Percentiles rank a stretch among this genome's conserved stretches.
These are phyloP conservation scores for Abrus precatorius DNA, from an alignment of 306 rosid genomes.

Conservation along the genomic window DNA sequence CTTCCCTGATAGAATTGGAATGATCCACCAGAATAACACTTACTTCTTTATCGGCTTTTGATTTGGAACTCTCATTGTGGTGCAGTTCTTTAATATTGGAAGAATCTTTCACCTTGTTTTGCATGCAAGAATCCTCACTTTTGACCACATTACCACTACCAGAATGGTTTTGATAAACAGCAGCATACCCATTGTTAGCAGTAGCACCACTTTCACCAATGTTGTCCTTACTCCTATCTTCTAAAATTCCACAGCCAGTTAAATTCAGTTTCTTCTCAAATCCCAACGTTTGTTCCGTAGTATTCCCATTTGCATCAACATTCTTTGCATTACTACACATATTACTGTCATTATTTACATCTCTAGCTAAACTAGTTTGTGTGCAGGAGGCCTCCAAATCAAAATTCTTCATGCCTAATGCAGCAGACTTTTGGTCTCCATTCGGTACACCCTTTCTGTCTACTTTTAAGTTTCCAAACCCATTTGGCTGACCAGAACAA, in stretches of 20 bases:
- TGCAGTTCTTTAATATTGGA: slow-evolving; percentile 58
- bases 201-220: slow-evolving; percentile 55
- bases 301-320: slow-evolving; percentile 61
- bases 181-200: slow-evolving; percentile 48
- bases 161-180: slow-evolving; percentile 61
- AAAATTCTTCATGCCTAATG: slow-evolving; percentile 63
- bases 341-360: slow-evolving; percentile 85
- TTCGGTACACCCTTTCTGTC: slow-evolving; percentile 62
- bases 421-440: slow-evolving; percentile 72
- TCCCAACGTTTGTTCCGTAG: slow-evolving; percentile 57
- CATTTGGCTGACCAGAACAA: slow-evolving; percentile 72
- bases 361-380: slow-evolving; percentile 81
- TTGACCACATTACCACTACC: slow-evolving; percentile 50
- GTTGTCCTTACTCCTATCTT: slow-evolving; percentile 53
- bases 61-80: slow-evolving; percentile 52
- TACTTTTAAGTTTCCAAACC: slow-evolving; percentile 60
- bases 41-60: slow-evolving; percentile 61
- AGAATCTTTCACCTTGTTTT: slow-evolving; percentile 55
- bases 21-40: slow-evolving; percentile 52
- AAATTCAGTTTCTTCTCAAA: slow-evolving; percentile 57
- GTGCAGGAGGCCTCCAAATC: slow-evolving; percentile 70
- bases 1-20: slow-evolving; percentile 59
- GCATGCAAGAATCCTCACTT: slow-evolving; percentile 61
- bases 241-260: slow-evolving; percentile 56
- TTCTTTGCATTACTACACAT: slow-evolving; percentile 60